Conservation (phyloP, 805 yeast genomes). For the Teunomyces panamensis region DNA sequence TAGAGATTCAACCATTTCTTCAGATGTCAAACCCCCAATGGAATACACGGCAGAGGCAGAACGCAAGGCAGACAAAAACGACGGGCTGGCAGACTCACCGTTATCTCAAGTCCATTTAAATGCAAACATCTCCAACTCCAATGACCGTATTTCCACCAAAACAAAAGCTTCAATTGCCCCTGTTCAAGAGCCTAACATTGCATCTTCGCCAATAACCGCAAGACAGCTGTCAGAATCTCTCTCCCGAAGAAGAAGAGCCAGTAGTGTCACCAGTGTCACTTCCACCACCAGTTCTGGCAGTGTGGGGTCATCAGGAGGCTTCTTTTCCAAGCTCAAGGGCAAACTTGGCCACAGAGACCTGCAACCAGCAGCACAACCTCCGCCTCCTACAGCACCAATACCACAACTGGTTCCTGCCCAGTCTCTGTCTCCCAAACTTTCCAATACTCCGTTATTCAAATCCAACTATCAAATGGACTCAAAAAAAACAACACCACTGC, state of each 20-base stretch:
- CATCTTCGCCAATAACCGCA: conserved; percentile 6
- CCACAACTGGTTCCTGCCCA: background rate
- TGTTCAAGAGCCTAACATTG: conserved; percentile 19
- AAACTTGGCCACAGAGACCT: conserved; percentile 12
- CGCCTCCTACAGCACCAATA: background rate
- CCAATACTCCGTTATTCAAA: conserved; percentile 12
- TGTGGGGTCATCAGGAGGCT: conserved; percentile 17
- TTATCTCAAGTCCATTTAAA: conserved; percentile 15
- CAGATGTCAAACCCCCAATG: background rate
- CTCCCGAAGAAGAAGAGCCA: conserved; percentile 17
- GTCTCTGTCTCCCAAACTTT: conserved; percentile 3
- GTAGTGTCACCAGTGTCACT: conserved; percentile 17
- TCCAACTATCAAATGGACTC: conserved; percentile 14
- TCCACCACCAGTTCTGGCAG: conserved; percentile 13
- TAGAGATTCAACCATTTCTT: conserved; percentile 27
- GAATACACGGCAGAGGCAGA: background rate
- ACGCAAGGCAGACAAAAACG: background rate
- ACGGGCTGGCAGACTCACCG: background rate
- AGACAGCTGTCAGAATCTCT: background rate
- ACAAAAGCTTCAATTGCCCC: conserved; percentile 33
- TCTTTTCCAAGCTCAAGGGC: conserved; percentile 37
- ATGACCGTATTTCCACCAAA: conserved; percentile 26
- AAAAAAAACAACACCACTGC: conserved; percentile 2
- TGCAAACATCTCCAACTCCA: conserved; percentile 30
- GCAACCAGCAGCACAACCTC: background rate